Base-by-base conservation (phyloP, 108 stramenopile species). In the Mediolabrus comicus region DNA sequence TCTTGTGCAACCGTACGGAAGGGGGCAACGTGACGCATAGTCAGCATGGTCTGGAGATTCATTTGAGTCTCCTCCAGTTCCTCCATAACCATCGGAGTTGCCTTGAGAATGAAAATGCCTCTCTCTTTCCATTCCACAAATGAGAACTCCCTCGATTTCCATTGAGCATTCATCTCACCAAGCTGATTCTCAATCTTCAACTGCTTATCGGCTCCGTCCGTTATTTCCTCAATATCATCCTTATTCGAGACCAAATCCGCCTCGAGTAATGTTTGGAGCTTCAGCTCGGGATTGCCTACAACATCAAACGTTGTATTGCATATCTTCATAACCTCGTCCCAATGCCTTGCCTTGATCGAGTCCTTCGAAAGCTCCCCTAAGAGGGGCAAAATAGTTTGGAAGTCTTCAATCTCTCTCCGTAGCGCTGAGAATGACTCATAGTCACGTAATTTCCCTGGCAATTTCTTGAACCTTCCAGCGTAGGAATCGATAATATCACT, bases 11-110 rank as follows among this genome's bases (percentile, higher is more conserved):
- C 61, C 39, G 85, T 88, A 17, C 89, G 78, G 74, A 96, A 95
- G 3, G 92, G 94, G 11, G 71, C 62, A 12, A 95, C 90, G 58
- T 96, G 94, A 9, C 92, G 81, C 89, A 92, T 88, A 14, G 94
- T 92, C 9, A 96, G 91, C 69, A 95, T 81, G 25, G 94, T 92
- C 69, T 96, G 95, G 22, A 96, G 59, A 54, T 88, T 86, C 92
- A 94, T 91, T 71, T 94, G 89, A 3, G 85, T 66, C 76, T 96
- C 94, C 62, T 96, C 95, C n/a, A 96, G 85, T 62, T 95, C 95
- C 72, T 96, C 95, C 52, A 90, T 87, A 26, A 94, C 81, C 72
- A 74, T 51, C 13, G 89, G 84, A 13, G 92, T 91, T 19, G 81
- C 87, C 60, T 91, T 89, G 30, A 95, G 84, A 14, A 91, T 84